These are phyloP conservation scores for Hygrophorus pudorinus DNA, from an alignment of 768 basidiomycete species.

Conservation along the genomic window DNA sequence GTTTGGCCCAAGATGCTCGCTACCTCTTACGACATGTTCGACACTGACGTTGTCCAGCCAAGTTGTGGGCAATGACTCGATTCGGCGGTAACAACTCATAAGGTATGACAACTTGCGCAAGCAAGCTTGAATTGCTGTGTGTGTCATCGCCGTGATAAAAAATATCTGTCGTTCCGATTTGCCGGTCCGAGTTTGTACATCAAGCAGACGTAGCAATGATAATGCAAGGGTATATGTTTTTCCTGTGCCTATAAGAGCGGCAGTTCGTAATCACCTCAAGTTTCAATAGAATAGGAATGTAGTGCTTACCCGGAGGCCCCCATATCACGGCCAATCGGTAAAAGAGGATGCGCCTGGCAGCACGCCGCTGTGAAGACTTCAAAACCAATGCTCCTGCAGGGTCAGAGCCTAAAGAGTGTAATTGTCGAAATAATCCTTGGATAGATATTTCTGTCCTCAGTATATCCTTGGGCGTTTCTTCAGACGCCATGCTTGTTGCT, in stretches of 20 bases:
- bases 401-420: slow-evolving; percentile 22
- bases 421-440: slow-evolving; percentile 30
- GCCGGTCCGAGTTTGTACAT: slow-evolving; percentile 25
- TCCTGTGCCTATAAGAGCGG: slow-evolving; percentile 46
- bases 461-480: slow-evolving; percentile 17
- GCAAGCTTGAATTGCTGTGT: slow-evolving; percentile 43
- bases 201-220: slow-evolving; percentile 35
- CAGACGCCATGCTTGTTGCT: slow-evolving; percentile 14
- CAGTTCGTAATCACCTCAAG: slow-evolving; percentile 1
- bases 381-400: slow-evolving; percentile 30
- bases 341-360: slow-evolving; percentile 31
- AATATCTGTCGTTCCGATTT: slow-evolving; percentile 25
- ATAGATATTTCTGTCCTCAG: slow-evolving; percentile 27
- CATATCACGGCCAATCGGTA: slow-evolving; percentile 38
- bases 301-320: slow-evolving; percentile 36
- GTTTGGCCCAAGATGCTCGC: slow-evolving; percentile 28
- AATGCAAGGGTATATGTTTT: slow-evolving; percentile 44
- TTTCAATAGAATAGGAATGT: not conserved
- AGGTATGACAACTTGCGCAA: slow-evolving; percentile 30
- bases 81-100: slow-evolving; percentile 24
- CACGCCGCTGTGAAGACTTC: slow-evolving; percentile 37
- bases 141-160: slow-evolving; percentile 42
- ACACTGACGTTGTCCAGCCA: slow-evolving; percentile 36
- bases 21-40: slow-evolving; percentile 32
- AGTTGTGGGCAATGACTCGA: slow-evolving; percentile 24